These are phyloP conservation scores for Calonectria multiphialidica DNA, from an alignment of 2,329 filamentous ascomycete species.

Conservation along the genomic window DNA sequence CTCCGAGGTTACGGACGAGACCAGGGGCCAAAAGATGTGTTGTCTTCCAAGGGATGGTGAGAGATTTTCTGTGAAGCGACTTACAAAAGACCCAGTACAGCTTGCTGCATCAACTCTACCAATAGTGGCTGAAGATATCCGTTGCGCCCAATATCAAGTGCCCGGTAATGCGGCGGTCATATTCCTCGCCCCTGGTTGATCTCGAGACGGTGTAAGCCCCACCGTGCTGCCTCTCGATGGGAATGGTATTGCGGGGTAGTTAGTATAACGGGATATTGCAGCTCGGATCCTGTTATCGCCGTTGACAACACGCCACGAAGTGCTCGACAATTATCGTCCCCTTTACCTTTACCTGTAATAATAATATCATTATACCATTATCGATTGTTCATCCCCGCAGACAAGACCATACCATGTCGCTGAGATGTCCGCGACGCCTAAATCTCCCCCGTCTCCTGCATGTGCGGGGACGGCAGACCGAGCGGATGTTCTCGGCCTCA, in stretches of 20 bases:
- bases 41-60: neutral
- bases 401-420: neutral
- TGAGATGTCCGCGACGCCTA: neutral
- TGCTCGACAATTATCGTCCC: neutral
- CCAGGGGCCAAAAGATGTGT: neutral
- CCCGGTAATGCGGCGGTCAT: conserved; percentile 10
- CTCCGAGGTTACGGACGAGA: neutral
- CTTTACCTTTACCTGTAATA: neutral
- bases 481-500: neutral
- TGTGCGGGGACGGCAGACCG: neutral
- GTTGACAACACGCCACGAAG: neutral
- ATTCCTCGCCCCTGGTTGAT: neutral
- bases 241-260: conserved; percentile 17
- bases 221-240: neutral
- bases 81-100: neutral
- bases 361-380: neutral
- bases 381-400: neutral
- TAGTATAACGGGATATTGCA: neutral
- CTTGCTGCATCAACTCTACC: neutral
- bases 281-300: neutral
- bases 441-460: neutral
- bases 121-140: neutral
- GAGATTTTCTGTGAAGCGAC: neutral
- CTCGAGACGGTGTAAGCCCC: neutral
- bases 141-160: neutral